These are phyloP conservation scores for Talaromyces sp. DNA, from an alignment of 2,329 filamentous ascomycete genomes.

Conservation along the genomic window DNA sequence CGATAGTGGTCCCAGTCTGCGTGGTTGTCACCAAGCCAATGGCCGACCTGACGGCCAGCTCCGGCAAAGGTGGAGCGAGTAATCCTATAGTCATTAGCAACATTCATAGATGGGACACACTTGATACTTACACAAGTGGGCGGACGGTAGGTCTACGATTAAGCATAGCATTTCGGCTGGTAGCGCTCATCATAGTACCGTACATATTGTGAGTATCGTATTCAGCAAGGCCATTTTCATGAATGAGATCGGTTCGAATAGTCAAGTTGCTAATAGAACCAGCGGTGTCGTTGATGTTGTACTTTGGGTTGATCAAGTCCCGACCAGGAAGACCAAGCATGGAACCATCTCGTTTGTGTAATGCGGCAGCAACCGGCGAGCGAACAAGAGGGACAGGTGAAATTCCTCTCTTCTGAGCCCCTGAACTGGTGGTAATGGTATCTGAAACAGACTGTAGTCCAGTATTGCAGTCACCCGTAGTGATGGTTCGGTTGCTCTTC, in stretches of 20 bases:
- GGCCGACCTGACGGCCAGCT: constrained; percentile 58
- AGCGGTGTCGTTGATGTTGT: constrained; percentile 62
- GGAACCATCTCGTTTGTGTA: constrained; percentile 26
- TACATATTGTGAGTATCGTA: constrained; percentile 78
- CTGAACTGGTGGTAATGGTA: constrained; percentile 14
- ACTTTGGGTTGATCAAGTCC: constrained; percentile 62
- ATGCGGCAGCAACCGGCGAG: constrained; percentile 9
- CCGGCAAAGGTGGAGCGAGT: constrained; percentile 74
- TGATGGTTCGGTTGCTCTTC: constrained; percentile 15
- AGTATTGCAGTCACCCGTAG: constrained; percentile 16
- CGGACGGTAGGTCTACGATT: constrained; percentile 60
- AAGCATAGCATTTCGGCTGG: constrained; percentile 65
- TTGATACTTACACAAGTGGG: constrained; percentile 53
- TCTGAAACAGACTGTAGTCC: constrained; percentile 15
- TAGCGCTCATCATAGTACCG: constrained; percentile 69
- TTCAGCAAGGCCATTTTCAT: constrained; percentile 61
- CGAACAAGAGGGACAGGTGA: constrained; percentile 1
- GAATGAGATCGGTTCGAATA: constrained; percentile 64
- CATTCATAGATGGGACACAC: neutral
- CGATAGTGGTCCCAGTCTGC: constrained; percentile 59
- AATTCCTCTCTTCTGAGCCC: constrained; percentile 9
- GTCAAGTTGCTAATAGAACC: constrained; percentile 55
- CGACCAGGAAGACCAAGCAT: constrained; percentile 60
- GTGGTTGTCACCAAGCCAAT: constrained; percentile 62
- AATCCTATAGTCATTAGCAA: constrained; percentile 41